These are phyloP conservation scores for Agrostemma githago DNA, from an alignment of 148 eudicot species.

Conservation along the genomic window DNA sequence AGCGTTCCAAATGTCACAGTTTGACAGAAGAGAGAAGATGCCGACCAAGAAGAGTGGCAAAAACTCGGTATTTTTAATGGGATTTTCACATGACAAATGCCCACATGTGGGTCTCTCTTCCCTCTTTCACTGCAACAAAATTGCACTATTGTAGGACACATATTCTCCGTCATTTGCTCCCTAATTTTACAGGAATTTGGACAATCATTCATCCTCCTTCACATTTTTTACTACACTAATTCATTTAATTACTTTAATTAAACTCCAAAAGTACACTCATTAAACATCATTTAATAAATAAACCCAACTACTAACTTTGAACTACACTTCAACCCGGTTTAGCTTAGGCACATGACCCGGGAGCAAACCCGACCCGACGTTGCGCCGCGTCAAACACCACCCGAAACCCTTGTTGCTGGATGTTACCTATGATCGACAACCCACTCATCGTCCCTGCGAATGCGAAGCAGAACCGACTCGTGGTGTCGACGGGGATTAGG, in stretches of 20 bases:
- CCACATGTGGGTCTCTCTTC: slow-evolving; percentile 13
- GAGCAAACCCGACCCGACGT: slow-evolving; percentile 73
- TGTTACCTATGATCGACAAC: slow-evolving; percentile 87
- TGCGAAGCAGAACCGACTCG: slow-evolving; percentile 83
- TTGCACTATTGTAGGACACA: slow-evolving; percentile 13
- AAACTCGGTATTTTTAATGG: background rate
- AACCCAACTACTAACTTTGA: background rate
- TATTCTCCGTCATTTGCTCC: slow-evolving; percentile 16
- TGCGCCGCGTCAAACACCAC: slow-evolving; percentile 68
- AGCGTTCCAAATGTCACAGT: background rate
- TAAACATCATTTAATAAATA: background rate
- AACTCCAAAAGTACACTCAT: background rate
- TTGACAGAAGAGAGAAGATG: background rate
- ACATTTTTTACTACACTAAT: background rate
- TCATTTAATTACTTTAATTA: background rate
- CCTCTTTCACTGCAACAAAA: no score
- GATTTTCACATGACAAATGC: slow-evolving; percentile 13
- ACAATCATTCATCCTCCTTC: slow-evolving; percentile 7
- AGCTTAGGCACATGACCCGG: slow-evolving; percentile 51
- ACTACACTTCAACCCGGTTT: background rate
- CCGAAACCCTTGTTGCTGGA: slow-evolving; percentile 93
- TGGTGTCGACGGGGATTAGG: slow-evolving; percentile 82
- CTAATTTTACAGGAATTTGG: background rate
- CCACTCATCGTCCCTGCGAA: slow-evolving; percentile 82
- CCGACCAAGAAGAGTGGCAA: slow-evolving; percentile 14